phyloP scores from a whole-genome alignment of 345 rosid species.

The Sisymbrium altissimum region DNA sequence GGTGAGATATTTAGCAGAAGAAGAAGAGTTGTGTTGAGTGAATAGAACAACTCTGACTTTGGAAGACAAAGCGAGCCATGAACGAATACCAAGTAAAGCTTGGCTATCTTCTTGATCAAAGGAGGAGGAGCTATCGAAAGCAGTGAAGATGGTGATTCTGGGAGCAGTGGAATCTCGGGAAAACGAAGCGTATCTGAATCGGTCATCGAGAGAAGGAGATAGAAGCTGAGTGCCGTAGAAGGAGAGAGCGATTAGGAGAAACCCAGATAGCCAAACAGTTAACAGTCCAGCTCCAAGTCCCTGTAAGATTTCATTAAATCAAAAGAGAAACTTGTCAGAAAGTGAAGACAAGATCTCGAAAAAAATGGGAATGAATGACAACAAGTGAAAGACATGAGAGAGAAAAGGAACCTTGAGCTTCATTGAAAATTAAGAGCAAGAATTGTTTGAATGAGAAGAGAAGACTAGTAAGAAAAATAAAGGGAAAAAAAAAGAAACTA shows the following conservation, averaged over 20 bases:
- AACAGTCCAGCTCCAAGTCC: constrained; percentile 52
- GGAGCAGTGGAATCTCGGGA: constrained; percentile 29
- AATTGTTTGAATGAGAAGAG: background rate
- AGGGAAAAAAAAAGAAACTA: background rate
- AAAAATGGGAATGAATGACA: no score
- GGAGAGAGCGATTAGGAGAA: constrained; percentile 63
- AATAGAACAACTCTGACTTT: constrained; percentile 59
- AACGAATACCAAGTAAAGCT: constrained; percentile 47
- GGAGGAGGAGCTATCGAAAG: constrained; percentile 39
- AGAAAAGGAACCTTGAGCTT: constrained; percentile 38
- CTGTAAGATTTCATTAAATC: constrained; percentile 28
- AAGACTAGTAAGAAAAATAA: background rate
- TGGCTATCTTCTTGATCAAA: constrained; percentile 35
- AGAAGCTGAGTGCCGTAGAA: constrained; percentile 66
- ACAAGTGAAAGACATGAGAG: background rate
- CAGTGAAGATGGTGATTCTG: constrained; percentile 60
- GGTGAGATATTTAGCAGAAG: no score
- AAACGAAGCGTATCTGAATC: constrained; percentile 12
- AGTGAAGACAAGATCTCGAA: background rate
- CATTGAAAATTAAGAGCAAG: constrained; percentile 20
- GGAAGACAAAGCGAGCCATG: constrained; percentile 88
- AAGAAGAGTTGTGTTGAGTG: constrained; percentile 42
- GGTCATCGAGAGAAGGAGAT: constrained; percentile 37
- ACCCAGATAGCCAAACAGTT: constrained; percentile 75
- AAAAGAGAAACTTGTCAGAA: background rate